Conservation (phyloP, 805 yeast species). For the Kuraishia capsulata region DNA sequence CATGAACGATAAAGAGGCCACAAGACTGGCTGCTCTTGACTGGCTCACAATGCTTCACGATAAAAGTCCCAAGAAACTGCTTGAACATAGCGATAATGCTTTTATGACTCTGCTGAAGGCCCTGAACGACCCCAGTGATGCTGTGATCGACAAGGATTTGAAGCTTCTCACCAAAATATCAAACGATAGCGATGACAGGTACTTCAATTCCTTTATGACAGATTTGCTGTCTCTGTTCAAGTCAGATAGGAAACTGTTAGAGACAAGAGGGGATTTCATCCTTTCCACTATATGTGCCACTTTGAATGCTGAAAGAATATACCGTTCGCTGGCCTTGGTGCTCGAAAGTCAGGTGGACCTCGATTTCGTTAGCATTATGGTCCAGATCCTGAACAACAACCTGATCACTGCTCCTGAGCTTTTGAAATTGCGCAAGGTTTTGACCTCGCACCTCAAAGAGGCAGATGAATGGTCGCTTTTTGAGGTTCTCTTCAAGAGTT, state of each 20-base stretch:
- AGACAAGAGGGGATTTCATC: conserved; percentile 73
- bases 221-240: conserved; percentile 64
- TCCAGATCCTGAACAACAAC: conserved; percentile 82
- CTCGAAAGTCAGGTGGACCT: conserved; percentile 52
- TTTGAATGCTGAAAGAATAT: conserved; percentile 75
- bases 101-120: conserved; percentile 74
- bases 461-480: conserved; percentile 70
- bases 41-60: conserved; percentile 82
- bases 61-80: conserved; percentile 50
- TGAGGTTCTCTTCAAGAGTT: conserved; percentile 69
- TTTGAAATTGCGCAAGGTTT: conserved; percentile 53
- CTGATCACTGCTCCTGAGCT: conserved; percentile 82
- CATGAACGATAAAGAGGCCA: conserved; percentile 65
- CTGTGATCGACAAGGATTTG: conserved; percentile 66
- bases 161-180: conserved; percentile 68
- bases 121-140: conserved; percentile 58
- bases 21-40: conserved; percentile 76
- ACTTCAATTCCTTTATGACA: conserved; percentile 66
- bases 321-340: conserved; percentile 70
- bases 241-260: conserved; percentile 56
- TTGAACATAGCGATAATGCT: conserved; percentile 51
- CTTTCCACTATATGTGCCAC: conserved; percentile 76
- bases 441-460: conserved; percentile 27
- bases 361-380: conserved; percentile 68
- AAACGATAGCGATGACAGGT: conserved; percentile 60